phyloP scores from a whole-genome alignment of 257 asterid species.

The Paulownia fortunei region DNA sequence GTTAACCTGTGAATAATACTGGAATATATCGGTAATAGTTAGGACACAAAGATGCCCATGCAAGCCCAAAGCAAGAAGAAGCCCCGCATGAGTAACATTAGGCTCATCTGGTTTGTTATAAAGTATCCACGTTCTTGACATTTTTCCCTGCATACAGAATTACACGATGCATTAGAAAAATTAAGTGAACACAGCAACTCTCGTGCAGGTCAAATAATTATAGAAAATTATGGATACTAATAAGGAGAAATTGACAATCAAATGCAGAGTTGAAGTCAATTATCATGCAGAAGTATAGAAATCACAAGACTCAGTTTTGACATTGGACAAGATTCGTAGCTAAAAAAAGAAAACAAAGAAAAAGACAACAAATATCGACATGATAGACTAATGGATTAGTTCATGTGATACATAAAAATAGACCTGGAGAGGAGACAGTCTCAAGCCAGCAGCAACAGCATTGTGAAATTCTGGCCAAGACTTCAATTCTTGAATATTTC shows the following conservation, averaged over 20 bases:
- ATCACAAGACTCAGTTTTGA: not conserved
- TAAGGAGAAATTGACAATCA: not conserved
- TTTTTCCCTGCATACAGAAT: conserved; percentile 70
- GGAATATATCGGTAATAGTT: conserved; percentile 79
- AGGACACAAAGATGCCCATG: conserved; percentile 93
- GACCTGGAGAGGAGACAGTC: conserved; percentile 94
- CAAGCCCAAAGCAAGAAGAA: conserved; percentile 95
- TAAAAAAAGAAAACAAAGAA: conserved; percentile 13
- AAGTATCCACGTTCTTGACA: conserved; percentile 94
- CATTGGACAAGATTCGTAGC: not conserved
- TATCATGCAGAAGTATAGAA: conserved; percentile 21
- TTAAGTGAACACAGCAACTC: conserved; percentile 27
- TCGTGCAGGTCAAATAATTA: conserved; percentile 10
- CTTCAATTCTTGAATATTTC: conserved; percentile 88
- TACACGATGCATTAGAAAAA: conserved; percentile 7
- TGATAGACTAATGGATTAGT: conserved; percentile 12
- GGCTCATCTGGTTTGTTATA: conserved; percentile 98
- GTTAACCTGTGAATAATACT: conserved; percentile 81
- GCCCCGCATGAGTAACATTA: conserved; percentile 92
- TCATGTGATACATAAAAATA: conserved; percentile 21
- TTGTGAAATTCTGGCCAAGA: conserved; percentile 99
- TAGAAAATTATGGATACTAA: not conserved
- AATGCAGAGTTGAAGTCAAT: conserved; percentile 16
- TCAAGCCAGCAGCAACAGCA: conserved; percentile 98
- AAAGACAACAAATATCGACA: conserved; percentile 7